phyloP scores from a whole-genome alignment of 2,329 filamentous ascomycete genomes.

The Aureobasidium lini region DNA sequence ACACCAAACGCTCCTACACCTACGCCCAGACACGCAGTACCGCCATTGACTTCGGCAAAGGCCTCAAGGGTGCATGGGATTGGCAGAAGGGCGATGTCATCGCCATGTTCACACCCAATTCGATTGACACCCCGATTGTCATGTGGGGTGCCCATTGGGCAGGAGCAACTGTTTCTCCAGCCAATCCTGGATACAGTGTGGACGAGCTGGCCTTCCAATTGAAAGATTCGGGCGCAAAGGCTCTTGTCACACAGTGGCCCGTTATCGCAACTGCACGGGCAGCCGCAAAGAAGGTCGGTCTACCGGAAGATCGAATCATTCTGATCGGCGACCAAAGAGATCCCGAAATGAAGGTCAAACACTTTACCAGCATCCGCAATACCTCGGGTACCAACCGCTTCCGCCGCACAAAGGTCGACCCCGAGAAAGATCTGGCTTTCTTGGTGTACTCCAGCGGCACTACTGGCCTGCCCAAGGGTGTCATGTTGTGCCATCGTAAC shows the following conservation, averaged over 20 bases:
- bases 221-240: conserved; percentile 67
- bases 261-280: conserved; percentile 57
- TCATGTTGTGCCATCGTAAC: conserved; percentile 77
- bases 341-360: conserved; percentile 51
- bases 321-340: conserved; percentile 66
- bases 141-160: conserved; percentile 78
- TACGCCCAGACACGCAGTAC: conserved; percentile 58
- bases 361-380: conserved; percentile 65
- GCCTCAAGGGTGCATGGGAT: conserved; percentile 63
- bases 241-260: conserved; percentile 63
- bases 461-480: conserved; percentile 85
- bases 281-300: conserved; percentile 62
- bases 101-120: conserved; percentile 76
- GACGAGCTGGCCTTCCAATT: conserved; percentile 82
- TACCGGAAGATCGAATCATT: conserved; percentile 65
- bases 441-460: conserved; percentile 86
- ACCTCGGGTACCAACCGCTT: conserved; percentile 52
- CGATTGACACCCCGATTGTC: conserved; percentile 70
- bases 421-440: conserved; percentile 69
- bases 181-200: conserved; percentile 78
- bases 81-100: conserved; percentile 82
- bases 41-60: conserved; percentile 71
- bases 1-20: conserved; percentile 62
- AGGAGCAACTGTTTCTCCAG: conserved; percentile 73
- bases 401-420: conserved; percentile 55